Evolutionary conservation across 768 basidiomycete species (phyloP), one percentile per base, ranked within the genome.

Genomic region (Dictyophora rubrovolvata): DNA sequence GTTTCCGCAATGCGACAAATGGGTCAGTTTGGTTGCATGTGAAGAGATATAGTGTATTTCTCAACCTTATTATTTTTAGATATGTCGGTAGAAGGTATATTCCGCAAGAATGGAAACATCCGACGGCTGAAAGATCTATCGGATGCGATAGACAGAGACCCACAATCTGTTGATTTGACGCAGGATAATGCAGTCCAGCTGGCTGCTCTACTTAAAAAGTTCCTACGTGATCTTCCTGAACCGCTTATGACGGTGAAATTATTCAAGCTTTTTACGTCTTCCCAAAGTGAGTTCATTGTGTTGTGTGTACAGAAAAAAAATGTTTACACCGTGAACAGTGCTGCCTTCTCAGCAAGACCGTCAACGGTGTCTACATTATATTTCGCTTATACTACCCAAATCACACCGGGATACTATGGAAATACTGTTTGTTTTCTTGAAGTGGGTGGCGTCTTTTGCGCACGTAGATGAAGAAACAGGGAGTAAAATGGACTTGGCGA

Each of bases 381-480:
- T 93, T 16, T 86, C 87, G 47, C 75, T 94, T 59, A 75, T 98
- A 8, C 74, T 99, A 67, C 96, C 96, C 35, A 93, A 92, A 73
- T 82, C 83, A 62, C 91, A 99, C 70, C 86, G 96, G 63, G 96
- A 99, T 72, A 97, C 95, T 18, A 84, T 96, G 83, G 96, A 99
- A 72, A 91, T 96, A 54, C 75, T 99, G 54, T 97, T 96, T 68
- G 94, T 96, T 33, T 99, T 99, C 76, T 79, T 99, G 64, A 96
- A 97, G 73, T 99, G 96, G 96, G 96, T 99, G 11, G 95, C 95
- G 10, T 96, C 93, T 1, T 99, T 99, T 70, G 93, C 96, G 53
- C 95, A 99, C 72, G 84, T 94, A 76, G 94, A 97, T 67, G 92
- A 93, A 65, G 90, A 91, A 68, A 97, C 95, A 0, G 94, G 94